Evolutionary conservation across 2,329 filamentous ascomycete species (phyloP), one percentile per base, ranked within the genome.

Genomic region (Claviceps digitariae): DNA sequence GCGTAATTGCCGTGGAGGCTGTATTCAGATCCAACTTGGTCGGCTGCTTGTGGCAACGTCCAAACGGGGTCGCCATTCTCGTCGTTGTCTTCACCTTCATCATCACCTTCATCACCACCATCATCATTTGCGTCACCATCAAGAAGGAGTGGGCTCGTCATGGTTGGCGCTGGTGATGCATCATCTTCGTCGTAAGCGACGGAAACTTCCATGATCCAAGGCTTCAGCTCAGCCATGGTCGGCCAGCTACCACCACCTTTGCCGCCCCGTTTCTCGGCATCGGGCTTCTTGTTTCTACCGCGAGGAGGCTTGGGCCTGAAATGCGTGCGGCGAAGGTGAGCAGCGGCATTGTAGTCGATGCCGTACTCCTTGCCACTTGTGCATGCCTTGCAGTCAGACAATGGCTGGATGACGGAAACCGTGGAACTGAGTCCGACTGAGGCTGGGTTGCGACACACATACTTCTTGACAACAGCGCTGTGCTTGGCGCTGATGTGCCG

Each of bases 311-410:
- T 80, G 51, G 74, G 84, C 63, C 86, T 87, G 74, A 96, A 97
- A 66, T 97, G 91, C 0, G 86, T 85, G 50, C 91, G 83, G 44
- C 90, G 80, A 9, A 97, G 77, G 65, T 97, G 91, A 0, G 90
- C 91, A 0, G 90, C 90, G 0, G 90, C 91, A 62, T 97, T 97
- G 71, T 97, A 96, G 70, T 96, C 93, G 17, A 87, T 87, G 3
- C 86, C 86, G 61, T 97, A 97, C 55, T 80, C 78, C 73, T 95
- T 96, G 53, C 77, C 72, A 46, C 77, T 77, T 49, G 76, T 78
- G 67, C 91, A 97, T 48, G 86, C 80, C 68, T 95, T 95, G 78
- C 90, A 96, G 59, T 86, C 85, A 50, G 75, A 73, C 36, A 97
- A 77, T 43, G 90, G 83, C 51, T 69, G 78, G 70, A 77, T 76